Conservation (phyloP, 1,284 basidiomycete species). For the Malassezia caprae region DNA sequence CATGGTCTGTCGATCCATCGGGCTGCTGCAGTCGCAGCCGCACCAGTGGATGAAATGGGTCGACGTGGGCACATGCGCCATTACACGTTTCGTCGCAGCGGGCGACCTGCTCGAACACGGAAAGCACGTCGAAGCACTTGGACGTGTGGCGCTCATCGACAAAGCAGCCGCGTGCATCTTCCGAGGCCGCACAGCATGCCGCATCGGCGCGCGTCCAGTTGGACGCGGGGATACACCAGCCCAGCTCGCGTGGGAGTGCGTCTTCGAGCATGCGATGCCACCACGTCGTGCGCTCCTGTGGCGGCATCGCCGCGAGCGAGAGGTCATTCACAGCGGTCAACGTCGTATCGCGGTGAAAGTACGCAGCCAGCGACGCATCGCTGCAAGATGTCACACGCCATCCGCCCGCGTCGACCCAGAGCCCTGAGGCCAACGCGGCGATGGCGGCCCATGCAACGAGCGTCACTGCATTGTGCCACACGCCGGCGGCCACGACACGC, state of each 20-base stretch:
- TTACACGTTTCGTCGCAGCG: background rate
- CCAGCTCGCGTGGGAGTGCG: background rate
- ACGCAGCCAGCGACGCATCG: background rate
- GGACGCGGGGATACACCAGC: constrained; percentile 15
- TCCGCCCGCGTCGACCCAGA: constrained; percentile 11
- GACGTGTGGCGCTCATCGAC: background rate
- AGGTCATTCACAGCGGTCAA: constrained; percentile 10
- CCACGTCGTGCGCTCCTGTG: background rate
- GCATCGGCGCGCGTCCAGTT: background rate
- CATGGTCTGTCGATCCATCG: background rate
- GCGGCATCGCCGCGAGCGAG: background rate
- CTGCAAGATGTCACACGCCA: background rate
- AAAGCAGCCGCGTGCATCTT: constrained; percentile 1
- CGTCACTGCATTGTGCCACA: constrained; percentile 18
- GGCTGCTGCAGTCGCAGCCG: background rate
- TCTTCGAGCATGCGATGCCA: constrained; percentile 6
- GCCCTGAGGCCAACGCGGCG: background rate
- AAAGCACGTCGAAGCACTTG: constrained; percentile 9
- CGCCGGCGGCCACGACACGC: constrained; percentile 15
- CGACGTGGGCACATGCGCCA: constrained; percentile 7
- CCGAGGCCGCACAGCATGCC: background rate
- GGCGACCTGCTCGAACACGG: background rate
- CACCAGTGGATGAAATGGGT: background rate
- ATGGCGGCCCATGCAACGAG: background rate
- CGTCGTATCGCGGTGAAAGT: background rate